These are phyloP conservation scores for Hanseniaspora clermontiae DNA, from an alignment of 805 yeast species.

Conservation along the genomic window DNA sequence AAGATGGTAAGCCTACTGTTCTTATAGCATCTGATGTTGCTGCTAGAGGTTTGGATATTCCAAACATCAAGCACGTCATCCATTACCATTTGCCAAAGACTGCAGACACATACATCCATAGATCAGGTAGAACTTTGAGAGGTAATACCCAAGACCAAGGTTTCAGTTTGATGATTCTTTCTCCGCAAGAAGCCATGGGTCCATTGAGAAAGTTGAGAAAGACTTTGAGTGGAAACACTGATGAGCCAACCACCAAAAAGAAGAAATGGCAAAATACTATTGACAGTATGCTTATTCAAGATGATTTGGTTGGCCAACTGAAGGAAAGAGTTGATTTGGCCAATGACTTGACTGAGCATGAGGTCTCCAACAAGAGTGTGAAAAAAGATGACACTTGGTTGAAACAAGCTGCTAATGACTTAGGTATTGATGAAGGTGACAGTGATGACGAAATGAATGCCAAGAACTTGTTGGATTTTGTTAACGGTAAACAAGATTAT, in stretches of 20 bases:
- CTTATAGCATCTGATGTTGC: conserved; percentile 94
- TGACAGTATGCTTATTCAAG: conserved; percentile 62
- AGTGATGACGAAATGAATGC: conserved; percentile 37
- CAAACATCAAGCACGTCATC: conserved; percentile 80
- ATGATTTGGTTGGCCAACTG: conserved; percentile 56
- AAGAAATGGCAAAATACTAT: conserved; percentile 43
- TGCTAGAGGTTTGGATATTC: conserved; percentile 92
- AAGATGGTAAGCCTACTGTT: conserved; percentile 46
- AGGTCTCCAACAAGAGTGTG: conserved; percentile 44
- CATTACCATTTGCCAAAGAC: conserved; percentile 92
- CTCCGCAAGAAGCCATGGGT: conserved; percentile 87
- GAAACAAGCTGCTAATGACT: conserved; percentile 80
- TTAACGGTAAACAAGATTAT: conserved; percentile 31
- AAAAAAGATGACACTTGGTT: conserved; percentile 70
- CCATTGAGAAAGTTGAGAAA: conserved; percentile 66
- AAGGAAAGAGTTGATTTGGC: conserved; percentile 59
- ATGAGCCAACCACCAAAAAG: conserved; percentile 15
- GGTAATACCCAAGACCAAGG: conserved; percentile 54
- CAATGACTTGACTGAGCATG: conserved; percentile 61
- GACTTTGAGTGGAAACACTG: conserved; percentile 32
- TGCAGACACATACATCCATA: conserved; percentile 87
- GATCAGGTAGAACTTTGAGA: conserved; percentile 98
- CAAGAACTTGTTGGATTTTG: conserved; percentile 31
- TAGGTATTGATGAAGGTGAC: conserved; percentile 62
- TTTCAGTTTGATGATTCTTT: conserved; percentile 85